Base-by-base conservation (phyloP, 1,139 yeast genomes). In the Suhomyces ambrosiae region DNA sequence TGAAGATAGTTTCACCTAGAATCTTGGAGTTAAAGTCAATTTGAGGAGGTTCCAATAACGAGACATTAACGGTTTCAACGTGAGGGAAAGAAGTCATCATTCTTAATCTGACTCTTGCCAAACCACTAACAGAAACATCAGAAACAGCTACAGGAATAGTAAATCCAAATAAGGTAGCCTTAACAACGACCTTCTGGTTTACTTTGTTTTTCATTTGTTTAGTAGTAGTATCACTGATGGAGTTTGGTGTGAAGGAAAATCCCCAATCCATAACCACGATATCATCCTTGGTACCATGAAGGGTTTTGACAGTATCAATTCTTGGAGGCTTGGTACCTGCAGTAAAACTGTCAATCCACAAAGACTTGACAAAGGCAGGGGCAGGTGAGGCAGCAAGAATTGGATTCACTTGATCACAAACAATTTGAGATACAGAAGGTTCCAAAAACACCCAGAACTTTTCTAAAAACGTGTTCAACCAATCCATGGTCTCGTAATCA, bases 191-290 rank as follows among this genome's bases (percentile, higher is more conserved):
- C 56, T 79, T 81, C 53, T 92, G 95, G 60, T 89, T 89, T 29
- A 88, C 92, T 49, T 79, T 80, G 56, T 80, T 86, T 56, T 83
- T 86, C 63, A 84, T 61, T 61, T 92, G 97, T 53, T 90, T 86
- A 26, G 80, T 78, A 42, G 87, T 87, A 50, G 88, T 68, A 61
- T 92, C 98, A 33, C 84, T 83, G 38, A 79, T 63, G 34, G 89
- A 87, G 60, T 87, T 87, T n/a, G 98, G 98, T 27, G 88, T 85
- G 64, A 89, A 87, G 1, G 96, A 82, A 38, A 85, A 69, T 36
- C 83, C 82, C 96, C 96, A 92, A 68, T 92, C 95, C 96, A 94
- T 89, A 34, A 92, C 96, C 11, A 90, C 95, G 41, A 92, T 83
- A 56, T 90, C 97, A 45, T 86, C 86, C 21, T 80, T 83, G 15